These are phyloP conservation scores for Teratosphaeria nubilosa DNA, from an alignment of 2,329 filamentous ascomycete genomes.

Conservation along the genomic window DNA sequence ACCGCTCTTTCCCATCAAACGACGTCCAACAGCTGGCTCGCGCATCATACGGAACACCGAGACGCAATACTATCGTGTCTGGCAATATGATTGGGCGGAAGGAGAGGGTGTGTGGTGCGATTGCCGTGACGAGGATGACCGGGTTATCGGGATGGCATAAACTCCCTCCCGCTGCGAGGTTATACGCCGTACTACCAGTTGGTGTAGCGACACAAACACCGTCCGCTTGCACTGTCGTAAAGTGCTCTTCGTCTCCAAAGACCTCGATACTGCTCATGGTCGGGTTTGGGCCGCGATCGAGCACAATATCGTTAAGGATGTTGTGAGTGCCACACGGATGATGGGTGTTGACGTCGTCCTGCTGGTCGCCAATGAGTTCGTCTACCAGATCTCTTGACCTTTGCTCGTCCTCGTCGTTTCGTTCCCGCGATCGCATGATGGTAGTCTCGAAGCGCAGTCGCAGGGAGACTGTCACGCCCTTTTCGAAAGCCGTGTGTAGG, in stretches of 20 bases:
- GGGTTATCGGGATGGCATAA: constrained; percentile 94
- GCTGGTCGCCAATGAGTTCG: constrained; percentile 78
- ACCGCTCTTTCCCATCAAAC: constrained; percentile 85
- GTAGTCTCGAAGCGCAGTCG: constrained; percentile 86
- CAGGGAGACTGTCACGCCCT: constrained; percentile 81
- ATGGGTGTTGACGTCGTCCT: constrained; percentile 76
- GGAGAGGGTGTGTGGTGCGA: constrained; percentile 87
- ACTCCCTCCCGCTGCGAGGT: constrained; percentile 88
- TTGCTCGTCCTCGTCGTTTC: constrained; percentile 11
- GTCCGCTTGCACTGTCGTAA: constrained; percentile 87
- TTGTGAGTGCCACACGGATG: constrained; percentile 73
- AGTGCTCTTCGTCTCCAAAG: constrained; percentile 90
- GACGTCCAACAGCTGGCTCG: constrained; percentile 90
- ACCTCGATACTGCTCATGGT: constrained; percentile 90
- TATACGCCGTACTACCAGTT: constrained; percentile 91
- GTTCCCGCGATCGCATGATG: constrained; percentile 64
- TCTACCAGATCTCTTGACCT: constrained; percentile 64
- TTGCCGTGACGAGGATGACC: constrained; percentile 86
- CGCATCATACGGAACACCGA: constrained; percentile 91
- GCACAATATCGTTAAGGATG: constrained; percentile 93
- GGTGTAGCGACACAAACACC: constrained; percentile 90
- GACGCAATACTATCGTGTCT: constrained; percentile 84
- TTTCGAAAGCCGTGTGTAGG: constrained; percentile 60
- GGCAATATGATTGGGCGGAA: constrained; percentile 95
- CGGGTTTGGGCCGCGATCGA: constrained; percentile 86